Evolutionary conservation across 805 yeast species (phyloP), one percentile per base, ranked within the genome.

Genomic region (Candida alai): DNA sequence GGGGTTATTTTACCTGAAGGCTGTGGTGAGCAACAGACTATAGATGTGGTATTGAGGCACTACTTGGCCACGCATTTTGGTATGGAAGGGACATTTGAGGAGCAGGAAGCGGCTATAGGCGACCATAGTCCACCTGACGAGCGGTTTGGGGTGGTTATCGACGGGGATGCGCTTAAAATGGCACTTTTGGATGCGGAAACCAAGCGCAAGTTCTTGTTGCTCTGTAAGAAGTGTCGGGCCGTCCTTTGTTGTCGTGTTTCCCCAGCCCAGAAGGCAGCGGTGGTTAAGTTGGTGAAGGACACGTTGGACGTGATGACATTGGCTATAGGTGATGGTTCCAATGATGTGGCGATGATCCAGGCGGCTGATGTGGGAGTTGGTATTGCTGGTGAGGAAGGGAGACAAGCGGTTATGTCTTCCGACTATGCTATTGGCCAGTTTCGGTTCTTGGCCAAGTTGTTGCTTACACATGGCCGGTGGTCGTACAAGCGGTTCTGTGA

Each of bases 321-420:
- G 38, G 90, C 93, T 6, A 83, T 84, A 53, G 95, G 95, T 46
- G 95, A 84, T 60, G 95, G 95, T 36, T 79, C 93, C 14, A 84
- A 84, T 54, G 95, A 84, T 62, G 95, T 84, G 42, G 89, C 94
- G 9, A 84, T 84, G 95, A 84, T 84, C 45, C 95, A 84, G 57
- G 79, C 88, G 19, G 93, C 94, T 1, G 80, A 84, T 59, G 81
- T 84, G 29, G 95, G 95, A 50, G 84, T 84, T 36, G 95, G 95
- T 62, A 84, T 84, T 52, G 89, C 89, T 3, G 95, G 95, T 61
- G 93, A 84, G 64, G 95, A 84, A 65, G 95, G 95, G 52, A 67
- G 93, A 41, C 93, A 84, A 58, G 93, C 93, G 13, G 93, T 76
- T 4, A 84, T 84, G 94, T 80, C 88, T 17, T 80, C 90, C 1